A percentile compares a stretch with the other conserved stretches of the same genome.
phyloP scores from a whole-genome alignment of 257 asterid genomes.

The Linderniella brevidens region DNA sequence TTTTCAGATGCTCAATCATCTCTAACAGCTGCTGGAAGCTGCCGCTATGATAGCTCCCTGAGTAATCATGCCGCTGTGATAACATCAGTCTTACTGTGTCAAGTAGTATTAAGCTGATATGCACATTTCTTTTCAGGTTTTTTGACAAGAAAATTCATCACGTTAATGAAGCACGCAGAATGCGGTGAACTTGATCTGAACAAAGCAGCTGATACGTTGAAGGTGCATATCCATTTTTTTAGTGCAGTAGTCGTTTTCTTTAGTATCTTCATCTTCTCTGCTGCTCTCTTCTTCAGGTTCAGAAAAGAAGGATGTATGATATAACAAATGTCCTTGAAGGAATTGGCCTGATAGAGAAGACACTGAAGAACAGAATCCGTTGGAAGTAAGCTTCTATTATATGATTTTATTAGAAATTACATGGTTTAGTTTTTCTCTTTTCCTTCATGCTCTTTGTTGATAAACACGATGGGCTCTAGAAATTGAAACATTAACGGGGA shows the following conservation, averaged over 20 bases:
- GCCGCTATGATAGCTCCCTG: constrained; percentile 94
- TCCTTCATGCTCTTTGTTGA: not conserved
- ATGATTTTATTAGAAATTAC: not conserved
- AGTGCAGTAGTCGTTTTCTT: not conserved
- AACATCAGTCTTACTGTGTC: too few relatives aligned
- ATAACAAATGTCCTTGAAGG: constrained; percentile 96
- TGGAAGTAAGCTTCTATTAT: constrained; percentile 52
- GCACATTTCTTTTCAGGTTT: constrained; percentile 28
- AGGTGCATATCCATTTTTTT: constrained; percentile 19
- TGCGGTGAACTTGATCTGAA: constrained; percentile 8
- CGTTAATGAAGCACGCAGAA: constrained; percentile 35
- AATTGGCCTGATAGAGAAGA: constrained; percentile 91
- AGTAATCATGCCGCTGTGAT: constrained; percentile 22
- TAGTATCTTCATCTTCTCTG: too few relatives aligned
- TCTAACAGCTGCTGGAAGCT: constrained; percentile 68
- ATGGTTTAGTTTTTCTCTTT: not conserved
- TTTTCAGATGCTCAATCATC: constrained; percentile 60
- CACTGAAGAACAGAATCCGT: constrained; percentile 83
- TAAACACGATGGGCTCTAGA: not conserved
- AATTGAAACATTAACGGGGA: constrained; percentile 5
- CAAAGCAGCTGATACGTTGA: constrained; percentile 17
- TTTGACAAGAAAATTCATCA: constrained; percentile 32
- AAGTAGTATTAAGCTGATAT: constrained; percentile 9
- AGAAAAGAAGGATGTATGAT: constrained; percentile 89
- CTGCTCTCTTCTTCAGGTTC: constrained; percentile 41